Evolutionary conservation across 2,329 filamentous ascomycete species (phyloP).

Genomic region (Ceratocystis cacaofunesta): DNA sequence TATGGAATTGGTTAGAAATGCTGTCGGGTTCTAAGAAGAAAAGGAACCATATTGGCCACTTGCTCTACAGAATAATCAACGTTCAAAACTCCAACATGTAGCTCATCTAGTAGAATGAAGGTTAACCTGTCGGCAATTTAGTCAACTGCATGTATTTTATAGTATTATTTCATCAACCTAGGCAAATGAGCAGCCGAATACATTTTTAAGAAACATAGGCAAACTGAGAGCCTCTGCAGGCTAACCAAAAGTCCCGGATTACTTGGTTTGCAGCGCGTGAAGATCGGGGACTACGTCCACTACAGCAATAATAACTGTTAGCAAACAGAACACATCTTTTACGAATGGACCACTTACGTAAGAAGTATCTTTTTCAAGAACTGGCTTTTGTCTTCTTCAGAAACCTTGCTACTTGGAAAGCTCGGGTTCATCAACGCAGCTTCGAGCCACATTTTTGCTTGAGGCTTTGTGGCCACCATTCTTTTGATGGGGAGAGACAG

Average conservation of each 20-base stretch:
- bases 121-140: no score
- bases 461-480: conserved; percentile 41
- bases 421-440: conserved; percentile 38
- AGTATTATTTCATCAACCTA: no score
- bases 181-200: not conserved
- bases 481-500: conserved; percentile 58
- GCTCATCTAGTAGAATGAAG: no score
- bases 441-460: conserved; percentile 48
- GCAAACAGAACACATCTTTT: no score
- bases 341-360: not conserved
- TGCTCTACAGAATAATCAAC: no score
- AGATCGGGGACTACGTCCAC: conserved; percentile 51
- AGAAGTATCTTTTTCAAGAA: conserved; percentile 53
- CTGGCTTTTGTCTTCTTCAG: conserved; percentile 41
- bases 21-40: conserved; percentile 32
- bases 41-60: not conserved
- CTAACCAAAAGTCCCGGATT: conserved; percentile 59
- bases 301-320: conserved; percentile 21
- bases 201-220: conserved; percentile 21
- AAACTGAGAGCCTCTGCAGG: conserved; percentile 46
- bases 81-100: no score
- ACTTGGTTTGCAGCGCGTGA: conserved; percentile 49
- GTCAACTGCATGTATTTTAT: no score
- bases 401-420: conserved; percentile 46
- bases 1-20: conserved; percentile 38